These are phyloP conservation scores for Inga leiocalycina DNA, from an alignment of 306 rosid species.

Conservation along the genomic window DNA sequence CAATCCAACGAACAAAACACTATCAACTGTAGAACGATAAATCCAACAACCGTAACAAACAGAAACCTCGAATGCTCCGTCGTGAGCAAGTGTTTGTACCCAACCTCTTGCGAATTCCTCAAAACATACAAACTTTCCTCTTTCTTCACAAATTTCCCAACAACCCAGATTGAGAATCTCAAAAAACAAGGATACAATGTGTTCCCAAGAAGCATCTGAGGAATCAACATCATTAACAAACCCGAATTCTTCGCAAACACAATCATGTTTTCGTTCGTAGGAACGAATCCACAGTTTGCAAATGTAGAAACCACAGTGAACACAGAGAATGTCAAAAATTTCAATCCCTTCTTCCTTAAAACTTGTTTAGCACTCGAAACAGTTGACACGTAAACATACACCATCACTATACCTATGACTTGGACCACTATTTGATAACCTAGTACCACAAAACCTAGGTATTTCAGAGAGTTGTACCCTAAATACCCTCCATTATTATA, in stretches of 20 bases:
- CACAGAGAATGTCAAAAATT: slow-evolving; percentile 44
- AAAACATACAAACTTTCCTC: slow-evolving; percentile 40
- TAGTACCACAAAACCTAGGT: slow-evolving; percentile 46
- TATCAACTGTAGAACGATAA: slow-evolving; percentile 43
- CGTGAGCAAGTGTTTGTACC: slow-evolving; percentile 51
- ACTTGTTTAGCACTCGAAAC: slow-evolving; percentile 43
- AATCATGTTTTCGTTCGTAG: slow-evolving; percentile 77
- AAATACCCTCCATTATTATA: neutral
- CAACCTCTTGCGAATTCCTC: slow-evolving; percentile 35
- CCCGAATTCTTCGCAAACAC: slow-evolving; percentile 54
- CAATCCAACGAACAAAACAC: slow-evolving; percentile 52
- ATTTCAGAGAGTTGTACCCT: slow-evolving; percentile 32
- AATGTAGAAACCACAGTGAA: slow-evolving; percentile 66
- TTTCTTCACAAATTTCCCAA: slow-evolving; percentile 44
- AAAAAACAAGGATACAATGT: slow-evolving; percentile 61
- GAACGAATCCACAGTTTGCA: slow-evolving; percentile 68
- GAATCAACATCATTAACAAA: slow-evolving; percentile 50
- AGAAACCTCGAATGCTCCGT: slow-evolving; percentile 34
- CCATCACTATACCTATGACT: slow-evolving; percentile 35
- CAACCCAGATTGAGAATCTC: slow-evolving; percentile 37
- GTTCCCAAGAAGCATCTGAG: slow-evolving; percentile 62
- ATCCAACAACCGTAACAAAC: slow-evolving; percentile 48
- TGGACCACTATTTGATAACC: slow-evolving; percentile 43
- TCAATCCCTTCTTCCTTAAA: slow-evolving; percentile 36
- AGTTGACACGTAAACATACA: slow-evolving; percentile 37